Percentiles rank a stretch among this genome's conserved stretches.
Conservation (phyloP, 2,329 filamentous ascomycete species). For the Domatiomyces catenatus region DNA sequence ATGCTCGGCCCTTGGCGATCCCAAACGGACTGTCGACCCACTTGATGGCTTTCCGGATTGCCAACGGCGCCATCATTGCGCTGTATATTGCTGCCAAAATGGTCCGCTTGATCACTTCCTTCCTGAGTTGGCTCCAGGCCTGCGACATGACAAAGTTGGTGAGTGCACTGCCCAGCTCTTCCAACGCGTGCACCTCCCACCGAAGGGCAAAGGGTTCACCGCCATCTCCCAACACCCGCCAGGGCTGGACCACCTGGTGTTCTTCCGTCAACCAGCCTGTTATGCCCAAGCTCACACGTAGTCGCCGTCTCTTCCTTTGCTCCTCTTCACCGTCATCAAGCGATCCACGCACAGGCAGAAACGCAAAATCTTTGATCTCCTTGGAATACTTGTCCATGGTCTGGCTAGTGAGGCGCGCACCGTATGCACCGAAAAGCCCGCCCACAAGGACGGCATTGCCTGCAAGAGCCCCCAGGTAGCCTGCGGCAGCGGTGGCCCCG, state of each 20-base stretch:
- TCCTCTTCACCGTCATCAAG: conserved; percentile 19
- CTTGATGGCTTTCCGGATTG: conserved; percentile 43
- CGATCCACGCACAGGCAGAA: conserved; percentile 43
- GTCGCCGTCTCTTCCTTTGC: conserved; percentile 29
- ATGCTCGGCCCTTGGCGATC: conserved; percentile 51
- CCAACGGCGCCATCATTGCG: conserved; percentile 38
- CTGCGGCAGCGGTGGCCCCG: conserved; percentile 32
- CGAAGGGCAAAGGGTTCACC: conserved; percentile 56
- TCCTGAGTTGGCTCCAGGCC: conserved; percentile 55
- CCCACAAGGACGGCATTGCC: conserved; percentile 58
- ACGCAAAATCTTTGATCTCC: conserved; percentile 65
- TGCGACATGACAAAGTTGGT: conserved; percentile 52
- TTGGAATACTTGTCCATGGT: conserved; percentile 63
- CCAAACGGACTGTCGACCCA: conserved; percentile 60
- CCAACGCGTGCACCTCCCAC: conserved; percentile 58
- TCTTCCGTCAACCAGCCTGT: conserved; percentile 58
- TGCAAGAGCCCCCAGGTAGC: conserved; percentile 42
- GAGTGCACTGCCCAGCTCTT: conserved; percentile 55
- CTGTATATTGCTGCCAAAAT: conserved; percentile 41
- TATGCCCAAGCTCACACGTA: conserved; percentile 59
- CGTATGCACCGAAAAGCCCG: conserved; percentile 66
- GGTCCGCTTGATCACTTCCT: conserved; percentile 56
- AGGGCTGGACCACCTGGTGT: conserved; percentile 50
- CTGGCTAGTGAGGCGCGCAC: conserved; percentile 55
- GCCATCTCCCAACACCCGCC: conserved; percentile 51